These are phyloP conservation scores for Chlamydomonas reinhardtii DNA, from an alignment of 163 green algal species.

Conservation along the genomic window DNA sequence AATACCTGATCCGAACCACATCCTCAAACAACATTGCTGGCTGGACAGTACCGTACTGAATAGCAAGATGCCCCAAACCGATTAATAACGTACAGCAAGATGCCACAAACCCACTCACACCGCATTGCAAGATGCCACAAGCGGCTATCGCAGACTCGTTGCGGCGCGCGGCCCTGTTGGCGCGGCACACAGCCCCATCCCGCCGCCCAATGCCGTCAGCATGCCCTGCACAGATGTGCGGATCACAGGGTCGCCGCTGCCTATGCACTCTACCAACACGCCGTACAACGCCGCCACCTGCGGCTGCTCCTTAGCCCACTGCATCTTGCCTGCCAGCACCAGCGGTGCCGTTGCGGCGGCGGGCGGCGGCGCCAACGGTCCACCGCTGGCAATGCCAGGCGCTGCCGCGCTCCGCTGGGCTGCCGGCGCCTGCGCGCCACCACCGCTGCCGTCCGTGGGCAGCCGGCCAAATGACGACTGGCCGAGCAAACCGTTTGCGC, in stretches of 20 bases:
- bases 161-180: background rate
- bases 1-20: no score
- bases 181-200: conserved; percentile 60
- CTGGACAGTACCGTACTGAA: no score
- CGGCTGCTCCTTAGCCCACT: conserved; percentile 58
- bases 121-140: no score
- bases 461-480: background rate
- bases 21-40: no score
- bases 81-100: no score
- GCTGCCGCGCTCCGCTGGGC: background rate
- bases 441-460: no score
- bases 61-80: no score
- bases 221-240: conserved; percentile 62
- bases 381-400: background rate
- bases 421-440: background rate
- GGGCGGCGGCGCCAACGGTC: background rate
- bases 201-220: conserved; percentile 65
- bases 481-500: background rate
- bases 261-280: conserved; percentile 66
- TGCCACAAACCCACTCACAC: no score
- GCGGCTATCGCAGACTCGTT: no score
- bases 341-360: background rate
- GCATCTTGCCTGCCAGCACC: background rate
- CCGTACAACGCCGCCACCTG: conserved; percentile 80
- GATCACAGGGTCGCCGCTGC: conserved; percentile 65